Percentiles rank a stretch among this genome's conserved stretches.
Evolutionary conservation across 1,139 yeast genomes (phyloP).

Genomic region (Pichia inconspicua): DNA sequence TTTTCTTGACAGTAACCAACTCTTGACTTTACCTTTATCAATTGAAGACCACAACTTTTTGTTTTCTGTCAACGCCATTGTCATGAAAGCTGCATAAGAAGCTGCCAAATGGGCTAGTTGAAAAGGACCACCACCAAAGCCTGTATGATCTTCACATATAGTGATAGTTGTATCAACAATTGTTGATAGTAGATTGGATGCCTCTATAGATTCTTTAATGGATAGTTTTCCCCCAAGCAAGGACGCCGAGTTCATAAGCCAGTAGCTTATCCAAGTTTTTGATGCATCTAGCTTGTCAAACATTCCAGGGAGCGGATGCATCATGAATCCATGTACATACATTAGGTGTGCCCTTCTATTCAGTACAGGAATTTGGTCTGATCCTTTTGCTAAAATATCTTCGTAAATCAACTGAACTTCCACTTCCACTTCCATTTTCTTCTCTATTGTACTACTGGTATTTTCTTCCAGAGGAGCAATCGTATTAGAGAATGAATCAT

Average conservation of each 20-base stretch:
- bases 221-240: constrained; percentile 29
- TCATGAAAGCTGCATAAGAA: constrained; percentile 67
- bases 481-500: constrained; percentile 11
- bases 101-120: constrained; percentile 84
- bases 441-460: constrained; percentile 22
- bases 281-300: constrained; percentile 67
- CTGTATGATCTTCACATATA: constrained; percentile 39
- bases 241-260: constrained; percentile 59
- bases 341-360: constrained; percentile 30
- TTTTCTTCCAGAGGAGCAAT: constrained; percentile 13
- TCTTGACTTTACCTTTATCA: constrained; percentile 40
- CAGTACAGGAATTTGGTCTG: constrained; percentile 26
- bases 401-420: constrained; percentile 27
- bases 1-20: constrained; percentile 63
- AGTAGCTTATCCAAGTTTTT: constrained; percentile 83
- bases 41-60: constrained; percentile 36
- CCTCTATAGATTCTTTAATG: constrained; percentile 6
- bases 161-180: not conserved
- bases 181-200: constrained; percentile 6
- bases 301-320: constrained; percentile 39
- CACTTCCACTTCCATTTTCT: constrained; percentile 27
- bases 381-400: constrained; percentile 21
- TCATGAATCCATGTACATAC: constrained; percentile 36
- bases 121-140: constrained; percentile 77
- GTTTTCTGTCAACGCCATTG: constrained; percentile 51